Evolutionary conservation across 352 stramenopile genomes (phyloP), one percentile per base, ranked within the genome.

Genomic region (Phytophthora quininea): DNA sequence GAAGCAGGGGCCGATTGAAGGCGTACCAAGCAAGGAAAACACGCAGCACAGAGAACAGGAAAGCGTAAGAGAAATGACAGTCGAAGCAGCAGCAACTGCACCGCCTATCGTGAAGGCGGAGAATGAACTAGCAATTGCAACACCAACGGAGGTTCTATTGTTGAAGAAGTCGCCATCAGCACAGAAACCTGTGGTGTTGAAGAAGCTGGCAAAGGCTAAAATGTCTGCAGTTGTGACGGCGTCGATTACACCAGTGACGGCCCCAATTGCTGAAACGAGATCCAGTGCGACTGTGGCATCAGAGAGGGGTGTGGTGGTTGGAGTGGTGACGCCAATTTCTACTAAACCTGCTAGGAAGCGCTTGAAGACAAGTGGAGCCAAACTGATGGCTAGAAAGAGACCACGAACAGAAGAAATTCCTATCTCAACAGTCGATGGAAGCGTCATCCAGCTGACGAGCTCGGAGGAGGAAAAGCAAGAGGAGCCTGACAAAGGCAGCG

Each of bases 401-500:
- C 47, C 32, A 19, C 46, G 48, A 6, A 32, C 47, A 32, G 56
- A 47, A 6, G 55, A 38, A 19, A n/a, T 27, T 0, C 29, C 31
- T 24, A 24, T 24, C 19, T 24, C 19, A 10, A 27, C 10, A 11
- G 35, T 40, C 10, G 35, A 40, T 40, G 6, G 10, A 11, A 11
- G 3, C 14, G 46, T 64, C 42, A 54, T 67, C 31, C 35, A 71
- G 8, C 33, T 64, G 3, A 42, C 38, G 15, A 71, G 64, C 19
- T 58, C 51, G 12, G 65, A 71, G 10, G 73, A 69, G 1, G 58
- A 64, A 55, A 40, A 57, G 12, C 33, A 37, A 3, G 29, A n/a
- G 2, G 48, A 52, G 24, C 54, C 9, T 19, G 4, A 6, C 9
- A 6, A 60, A n/a, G 49, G 66, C 15, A 19, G 77, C 29, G 30